Conservation (phyloP, 805 yeast genomes). For the Cyberlindnera americana region DNA sequence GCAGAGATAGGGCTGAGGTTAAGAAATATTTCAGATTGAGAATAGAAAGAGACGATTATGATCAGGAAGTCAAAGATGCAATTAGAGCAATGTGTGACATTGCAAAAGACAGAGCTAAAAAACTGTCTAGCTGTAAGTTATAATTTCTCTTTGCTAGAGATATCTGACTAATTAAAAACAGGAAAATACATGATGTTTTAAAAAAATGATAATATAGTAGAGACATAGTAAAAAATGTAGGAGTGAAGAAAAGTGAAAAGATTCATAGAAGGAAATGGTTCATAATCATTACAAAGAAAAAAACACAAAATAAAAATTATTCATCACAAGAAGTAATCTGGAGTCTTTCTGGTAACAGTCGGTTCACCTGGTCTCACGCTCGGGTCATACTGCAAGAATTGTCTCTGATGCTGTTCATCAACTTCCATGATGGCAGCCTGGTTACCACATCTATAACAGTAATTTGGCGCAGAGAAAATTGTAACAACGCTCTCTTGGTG, state of each 20-base stretch:
- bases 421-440: constrained; percentile 99
- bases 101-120: constrained; percentile 72
- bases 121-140: constrained; percentile 36
- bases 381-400: constrained; percentile 93
- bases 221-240: too few species aligned
- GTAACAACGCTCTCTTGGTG: constrained; percentile 94
- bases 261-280: too few species aligned
- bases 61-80: constrained; percentile 59
- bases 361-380: constrained; percentile 98
- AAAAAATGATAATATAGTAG: too few species aligned
- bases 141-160: too few species aligned
- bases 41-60: constrained; percentile 52
- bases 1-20: constrained; percentile 62
- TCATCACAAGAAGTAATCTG: constrained; percentile 83
- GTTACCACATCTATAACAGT: constrained; percentile 96
- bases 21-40: constrained; percentile 60
- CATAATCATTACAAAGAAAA: constrained; percentile 6
- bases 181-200: too few species aligned
- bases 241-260: too few species aligned
- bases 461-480: constrained; percentile 92
- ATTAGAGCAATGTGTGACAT: constrained; percentile 90
- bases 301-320: constrained; percentile 2
- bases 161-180: too few species aligned
- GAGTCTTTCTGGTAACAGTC: constrained; percentile 92
- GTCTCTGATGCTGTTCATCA: constrained; percentile 88